Base-by-base conservation (phyloP, 2,329 filamentous ascomycete species). In the Trichoderma sp. region DNA sequence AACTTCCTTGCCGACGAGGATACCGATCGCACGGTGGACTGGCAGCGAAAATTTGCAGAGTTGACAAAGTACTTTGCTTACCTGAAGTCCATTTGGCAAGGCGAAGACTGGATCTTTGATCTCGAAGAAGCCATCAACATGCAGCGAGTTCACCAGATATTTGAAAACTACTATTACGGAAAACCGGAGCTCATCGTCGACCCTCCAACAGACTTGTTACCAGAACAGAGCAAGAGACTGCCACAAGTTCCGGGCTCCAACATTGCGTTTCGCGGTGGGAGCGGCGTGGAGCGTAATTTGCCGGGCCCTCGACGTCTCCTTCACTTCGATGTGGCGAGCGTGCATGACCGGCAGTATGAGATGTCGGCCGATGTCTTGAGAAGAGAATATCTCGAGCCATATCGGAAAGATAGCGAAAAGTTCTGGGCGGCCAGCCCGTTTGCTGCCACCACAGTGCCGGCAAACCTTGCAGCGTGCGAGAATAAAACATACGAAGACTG, bases 1-100 rank as follows among this genome's bases (percentile, higher is more conserved):
- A 86, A 85, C 77, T 91, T 88, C 76, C 85, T 91, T 27, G 79
- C 84, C 4, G 87, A 89, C 35, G 85, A 88, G 76, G 87, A 90
- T 77, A 78, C 81, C 6, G 84, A 86, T 74, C 84, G 86, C 18
- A 85, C 84, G 75, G 62, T 82, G 1, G 77, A 82, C 60, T 89
- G 87, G 83, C 78, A 83, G 2, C 65, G 76, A 12, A 84, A 85
- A 68, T 80, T 85, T 8, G 79, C 76, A 24, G 84, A 84, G 74
- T 79, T 87, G 14, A 78, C 79, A 21, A 79, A 82, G 31, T 88
- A 88, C 78, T 80, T 89, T 33, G 71, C 81, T 7, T 81, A 84
- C 77, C 79, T 87, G 16, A 63, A 78, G 8, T 27, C 76, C 11
- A 79, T 77, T 53, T 79, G 76, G 59, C 65, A 75, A 3, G 77